Evolutionary conservation across 179 eudicot species (phyloP), one percentile per base, ranked within the genome.

Genomic region (Gypsophila paniculata): DNA sequence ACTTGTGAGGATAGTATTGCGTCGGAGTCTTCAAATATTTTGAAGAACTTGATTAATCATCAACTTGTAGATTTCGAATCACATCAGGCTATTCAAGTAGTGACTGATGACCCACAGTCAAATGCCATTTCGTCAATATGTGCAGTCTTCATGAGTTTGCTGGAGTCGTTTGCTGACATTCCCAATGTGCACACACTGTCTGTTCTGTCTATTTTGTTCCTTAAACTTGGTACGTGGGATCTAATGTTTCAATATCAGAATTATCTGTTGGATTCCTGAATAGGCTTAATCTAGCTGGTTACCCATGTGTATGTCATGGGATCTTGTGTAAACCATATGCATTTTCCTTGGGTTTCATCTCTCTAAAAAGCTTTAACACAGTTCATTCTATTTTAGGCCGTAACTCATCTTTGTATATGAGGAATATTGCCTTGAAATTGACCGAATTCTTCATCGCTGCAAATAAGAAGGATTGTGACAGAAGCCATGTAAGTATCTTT

Each of bases 151-250:
- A 75, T 80, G 73, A 80, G 78, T 59, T 53, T 83, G 80, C 83
- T 91, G 39, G 77, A 72, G 57, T 65, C 79, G 53, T 73, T 65
- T 70, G 71, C 49, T 67, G 82, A 75, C 69, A 72, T 84, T 76
- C 89, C 91, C 64, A 86, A 80, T 76, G 86, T 82, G 81, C 86
- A 89, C 78, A 73, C 71, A 21, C 78, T 89, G 58, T 80, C 81
- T 6, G 91, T 85, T 54, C 62, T 91, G 59, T 88, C 96, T 54
- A 81, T 75, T 79, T 74, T 91, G 72, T 91, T 91, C 76, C 82
- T 81, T 19, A 83, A 91, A 79, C 90, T 93, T 71, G 97, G 98
- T 92, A 82, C 51, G 96, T 76, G 13, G 51, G 71, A 6, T 23
- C 51, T 54, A 4, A 9, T 2, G 15, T 68, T 65, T 63, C 44